phyloP scores from a whole-genome alignment of 257 asterid genomes.

The Catharanthus roseus region DNA sequence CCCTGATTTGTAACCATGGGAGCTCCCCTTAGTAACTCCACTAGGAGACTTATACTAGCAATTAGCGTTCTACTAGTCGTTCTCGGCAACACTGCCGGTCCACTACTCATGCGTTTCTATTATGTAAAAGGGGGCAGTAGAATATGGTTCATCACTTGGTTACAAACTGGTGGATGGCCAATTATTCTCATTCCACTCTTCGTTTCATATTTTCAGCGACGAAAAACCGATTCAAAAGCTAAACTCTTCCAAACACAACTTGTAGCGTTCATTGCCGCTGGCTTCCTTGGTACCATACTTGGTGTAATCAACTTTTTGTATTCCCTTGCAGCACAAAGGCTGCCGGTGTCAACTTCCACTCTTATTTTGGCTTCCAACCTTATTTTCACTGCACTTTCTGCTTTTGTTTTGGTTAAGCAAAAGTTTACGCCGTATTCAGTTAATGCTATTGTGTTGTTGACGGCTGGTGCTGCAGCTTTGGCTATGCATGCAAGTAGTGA shows the following conservation, averaged over 20 bases:
- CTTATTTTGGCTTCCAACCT: too few relatives aligned
- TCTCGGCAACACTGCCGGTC: not conserved
- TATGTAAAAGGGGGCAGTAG: not conserved
- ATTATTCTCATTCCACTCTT: not conserved
- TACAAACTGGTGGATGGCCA: slow-evolving; percentile 2
- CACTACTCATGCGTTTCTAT: not conserved
- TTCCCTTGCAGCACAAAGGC: not conserved
- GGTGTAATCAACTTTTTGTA: not conserved
- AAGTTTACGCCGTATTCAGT: slow-evolving; percentile 23
- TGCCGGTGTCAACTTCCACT: too few relatives aligned
- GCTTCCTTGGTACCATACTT: not conserved
- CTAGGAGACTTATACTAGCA: not conserved
- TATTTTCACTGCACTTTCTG: too few relatives aligned
- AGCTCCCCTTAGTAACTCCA: not conserved
- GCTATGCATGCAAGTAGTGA: slow-evolving; percentile 19
- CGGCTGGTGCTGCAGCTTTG: slow-evolving; percentile 18
- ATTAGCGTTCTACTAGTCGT: not conserved
- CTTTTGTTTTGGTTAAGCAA: slow-evolving; percentile 23
- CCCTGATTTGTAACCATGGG: not conserved
- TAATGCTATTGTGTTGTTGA: slow-evolving; percentile 21
- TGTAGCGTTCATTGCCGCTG: not conserved
- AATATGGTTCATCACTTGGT: not conserved
- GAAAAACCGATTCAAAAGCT: not conserved
- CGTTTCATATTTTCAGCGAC: not conserved
- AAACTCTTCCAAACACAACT: not conserved